Evolutionary conservation across 495 filamentous ascomycete genomes (phyloP).

Genomic region (Penicillium arizonense): DNA sequence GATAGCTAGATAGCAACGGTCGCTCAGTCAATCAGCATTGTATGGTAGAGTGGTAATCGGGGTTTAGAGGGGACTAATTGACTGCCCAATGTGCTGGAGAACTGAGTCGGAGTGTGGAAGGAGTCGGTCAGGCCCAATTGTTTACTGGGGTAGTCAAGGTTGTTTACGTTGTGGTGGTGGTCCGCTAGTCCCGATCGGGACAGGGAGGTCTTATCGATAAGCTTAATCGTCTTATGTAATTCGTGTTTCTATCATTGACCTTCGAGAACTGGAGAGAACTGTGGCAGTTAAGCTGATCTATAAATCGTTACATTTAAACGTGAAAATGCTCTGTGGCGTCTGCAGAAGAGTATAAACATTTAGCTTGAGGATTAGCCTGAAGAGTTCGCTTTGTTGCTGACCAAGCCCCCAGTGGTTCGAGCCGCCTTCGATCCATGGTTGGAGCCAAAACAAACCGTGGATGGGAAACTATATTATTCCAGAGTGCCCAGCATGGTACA

Average conservation of each 20-base stretch:
- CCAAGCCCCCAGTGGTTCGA: not conserved
- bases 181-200: conserved; percentile 28
- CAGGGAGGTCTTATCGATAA: conserved; percentile 42
- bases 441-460: not conserved
- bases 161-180: conserved; percentile 34
- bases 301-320: too few species aligned
- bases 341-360: too few species aligned
- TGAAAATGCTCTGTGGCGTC: too few species aligned
- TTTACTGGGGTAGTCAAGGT: conserved; percentile 23
- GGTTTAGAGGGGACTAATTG: too few species aligned
- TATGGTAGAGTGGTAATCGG: conserved; percentile 2
- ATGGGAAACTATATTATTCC: too few species aligned
- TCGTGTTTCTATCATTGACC: too few species aligned
- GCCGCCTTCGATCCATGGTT: conserved; percentile 7
- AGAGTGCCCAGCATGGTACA: too few species aligned
- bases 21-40: conserved; percentile 17
- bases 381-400: too few species aligned
- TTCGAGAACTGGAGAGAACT: not conserved
- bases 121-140: conserved; percentile 40
- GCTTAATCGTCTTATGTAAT: conserved; percentile 35
- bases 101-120: conserved; percentile 4
- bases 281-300: too few species aligned
- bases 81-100: too few species aligned
- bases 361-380: too few species aligned
- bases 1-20: conserved; percentile 3